Conservation (phyloP, 106 monocot genomes). For the Acorus calamus region DNA sequence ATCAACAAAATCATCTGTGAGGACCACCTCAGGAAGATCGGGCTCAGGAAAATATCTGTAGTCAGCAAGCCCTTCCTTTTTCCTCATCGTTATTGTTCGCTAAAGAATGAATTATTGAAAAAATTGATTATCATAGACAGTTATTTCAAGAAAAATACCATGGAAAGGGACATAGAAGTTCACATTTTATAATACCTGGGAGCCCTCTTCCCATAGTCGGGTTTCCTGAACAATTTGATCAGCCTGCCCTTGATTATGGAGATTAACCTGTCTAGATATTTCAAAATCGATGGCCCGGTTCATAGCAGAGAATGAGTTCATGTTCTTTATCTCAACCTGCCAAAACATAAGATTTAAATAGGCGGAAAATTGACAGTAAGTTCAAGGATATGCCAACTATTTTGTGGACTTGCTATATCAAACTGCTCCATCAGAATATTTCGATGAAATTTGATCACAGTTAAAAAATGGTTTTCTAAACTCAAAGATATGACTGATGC, state of each 20-base stretch:
- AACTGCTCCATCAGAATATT: too few species aligned
- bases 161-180: not conserved
- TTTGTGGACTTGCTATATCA: too few species aligned
- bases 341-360: constrained; percentile 1
- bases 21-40: constrained; percentile 84
- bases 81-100: constrained; percentile 93
- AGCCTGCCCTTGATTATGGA: constrained; percentile 61
- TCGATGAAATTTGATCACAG: too few species aligned
- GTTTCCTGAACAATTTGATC: constrained; percentile 99
- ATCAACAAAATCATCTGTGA: constrained; percentile 55
- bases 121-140: too few species aligned
- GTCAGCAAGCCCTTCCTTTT: constrained; percentile 96
- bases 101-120: constrained; percentile 5
- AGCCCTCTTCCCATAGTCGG: constrained; percentile 82
- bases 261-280: constrained; percentile 72
- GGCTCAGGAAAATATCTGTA: constrained; percentile 99
- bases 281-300: constrained; percentile 91
- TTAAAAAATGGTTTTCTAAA: too few species aligned
- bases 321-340: constrained; percentile 98
- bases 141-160: not conserved
- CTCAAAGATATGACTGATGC: too few species aligned
- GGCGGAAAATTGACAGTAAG: too few species aligned
- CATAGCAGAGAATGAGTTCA: constrained; percentile 99
- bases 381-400: too few species aligned
- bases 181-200: constrained; percentile 35